Evolutionary conservation across 441 rosid genomes (phyloP), one percentile per base, ranked within the genome.

Genomic region (Rhodomyrtus psidioides): DNA sequence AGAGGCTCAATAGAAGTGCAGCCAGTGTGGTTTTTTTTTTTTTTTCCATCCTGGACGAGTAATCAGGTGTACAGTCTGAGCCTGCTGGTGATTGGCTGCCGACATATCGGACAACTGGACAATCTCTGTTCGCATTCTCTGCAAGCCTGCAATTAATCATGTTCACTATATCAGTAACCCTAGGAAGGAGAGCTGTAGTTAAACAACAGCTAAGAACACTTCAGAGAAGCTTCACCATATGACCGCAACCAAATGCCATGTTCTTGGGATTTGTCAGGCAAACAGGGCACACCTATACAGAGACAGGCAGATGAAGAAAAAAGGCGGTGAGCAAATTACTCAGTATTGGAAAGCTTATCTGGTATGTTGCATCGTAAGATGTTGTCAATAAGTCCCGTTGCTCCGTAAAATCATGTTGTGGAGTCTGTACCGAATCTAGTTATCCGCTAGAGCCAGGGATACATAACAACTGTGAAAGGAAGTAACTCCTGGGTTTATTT

Each of bases 171-270:
- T 59, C 83, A 70, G 34, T 42, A 86, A 21, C 12, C 39, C 56
- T 44, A 26, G 4, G 49, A 62, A 70, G 12, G 55, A 56, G 81
- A 34, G 23, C 23, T 6, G 23, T 9, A 14, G 39, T 9, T 12
- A 76, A 76, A 28, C 49, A 39, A 70, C n/a, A 9, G 42, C 10
- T 12, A 27, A 84, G 26, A 28, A 54, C 13, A 21, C 58, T 85
- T 85, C 21, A 14, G 14, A 65, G 79, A 53, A 84, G 86, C 93
- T 39, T 86, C 84, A 95, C 99, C 96, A 90, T 93, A 90, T 96
- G 99, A 59, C 98, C 98, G 74, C 99, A 95, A 27, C 89, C 87
- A 44, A 94, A 95, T 55, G 99, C 98, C 93, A 93, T 84, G 86
- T 95, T 92, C 87, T 94, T 94, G 42, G 83, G 89, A 82, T 87